Evolutionary conservation across 106 monocot species (phyloP).

Genomic region (Triglochin maritima): DNA sequence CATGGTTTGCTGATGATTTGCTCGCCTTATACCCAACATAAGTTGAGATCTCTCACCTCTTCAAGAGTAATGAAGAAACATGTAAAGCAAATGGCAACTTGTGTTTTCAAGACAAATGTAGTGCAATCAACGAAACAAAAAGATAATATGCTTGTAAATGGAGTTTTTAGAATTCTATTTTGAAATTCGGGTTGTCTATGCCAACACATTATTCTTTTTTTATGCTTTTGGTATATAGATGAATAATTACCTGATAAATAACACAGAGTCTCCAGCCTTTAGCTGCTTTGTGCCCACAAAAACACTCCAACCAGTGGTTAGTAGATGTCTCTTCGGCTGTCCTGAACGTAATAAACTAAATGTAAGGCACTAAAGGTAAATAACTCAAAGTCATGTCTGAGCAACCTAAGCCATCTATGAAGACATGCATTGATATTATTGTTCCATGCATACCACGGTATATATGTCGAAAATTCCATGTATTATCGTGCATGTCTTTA

Average conservation of each 20-base stretch:
- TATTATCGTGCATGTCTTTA: conserved; percentile 70
- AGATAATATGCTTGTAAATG: too few species aligned
- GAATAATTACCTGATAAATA: conserved; percentile 72
- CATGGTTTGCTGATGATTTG: conserved; percentile 50
- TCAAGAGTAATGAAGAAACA: not conserved
- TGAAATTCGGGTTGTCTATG: not conserved
- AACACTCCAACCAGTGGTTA: conserved; percentile 96
- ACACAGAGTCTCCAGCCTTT: conserved; percentile 88
- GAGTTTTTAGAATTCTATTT: too few species aligned
- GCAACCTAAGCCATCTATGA: not conserved
- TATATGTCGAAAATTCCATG: conserved; percentile 94
- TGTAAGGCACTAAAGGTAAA: not conserved
- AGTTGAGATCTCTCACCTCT: conserved; percentile 93
- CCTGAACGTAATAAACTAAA: conserved; percentile 42
- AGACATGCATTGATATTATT: not conserved
- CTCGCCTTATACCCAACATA: conserved; percentile 74
- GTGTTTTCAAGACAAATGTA: too few species aligned
- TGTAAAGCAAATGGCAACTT: not conserved
- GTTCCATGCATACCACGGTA: conserved; percentile 47
- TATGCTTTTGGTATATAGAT: not conserved
- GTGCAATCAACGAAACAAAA: too few species aligned
- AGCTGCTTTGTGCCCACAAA: conserved; percentile 87
- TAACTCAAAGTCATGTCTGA: too few species aligned
- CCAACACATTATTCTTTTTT: not conserved
- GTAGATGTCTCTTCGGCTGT: conserved; percentile 88